phyloP scores from a whole-genome alignment of 2,329 filamentous ascomycete species.

The Venturia asperata region DNA sequence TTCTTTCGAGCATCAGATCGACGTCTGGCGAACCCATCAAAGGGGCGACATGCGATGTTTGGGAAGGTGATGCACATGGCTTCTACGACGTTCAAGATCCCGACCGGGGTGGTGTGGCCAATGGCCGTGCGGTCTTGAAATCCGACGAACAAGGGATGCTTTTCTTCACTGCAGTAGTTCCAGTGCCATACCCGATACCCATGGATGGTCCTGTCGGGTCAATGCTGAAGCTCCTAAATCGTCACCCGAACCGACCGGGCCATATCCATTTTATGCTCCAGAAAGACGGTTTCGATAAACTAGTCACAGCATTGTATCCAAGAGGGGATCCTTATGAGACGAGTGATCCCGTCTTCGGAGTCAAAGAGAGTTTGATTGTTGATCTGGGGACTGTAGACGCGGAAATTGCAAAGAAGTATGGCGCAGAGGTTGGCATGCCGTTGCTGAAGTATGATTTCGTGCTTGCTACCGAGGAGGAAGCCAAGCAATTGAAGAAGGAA shows the following conservation, averaged over 20 bases:
- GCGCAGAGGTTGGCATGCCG: constrained; percentile 55
- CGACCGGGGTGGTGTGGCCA: constrained; percentile 51
- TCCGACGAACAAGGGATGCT: constrained; percentile 67
- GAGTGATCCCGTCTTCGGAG: constrained; percentile 78
- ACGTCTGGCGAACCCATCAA: constrained; percentile 54
- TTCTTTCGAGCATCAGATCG: constrained; percentile 40
- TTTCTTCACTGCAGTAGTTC: constrained; percentile 79
- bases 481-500: constrained; percentile 56
- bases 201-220: constrained; percentile 77
- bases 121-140: constrained; percentile 64
- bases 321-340: constrained; percentile 74
- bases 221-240: constrained; percentile 55
- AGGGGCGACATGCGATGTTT: constrained; percentile 69
- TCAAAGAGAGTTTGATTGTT: constrained; percentile 72
- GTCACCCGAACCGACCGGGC: constrained; percentile 70
- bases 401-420: constrained; percentile 51
- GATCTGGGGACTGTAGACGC: constrained; percentile 51
- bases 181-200: constrained; percentile 79
- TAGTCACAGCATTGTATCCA: constrained; percentile 79
- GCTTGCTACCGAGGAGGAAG: constrained; percentile 64
- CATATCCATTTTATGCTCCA: constrained; percentile 90
- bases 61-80: constrained; percentile 76
- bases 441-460: constrained; percentile 70
- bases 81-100: constrained; percentile 76
- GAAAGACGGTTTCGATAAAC: constrained; percentile 67